These are phyloP conservation scores for Leccinum solheimii DNA, from an alignment of 1,284 basidiomycete species.

Conservation along the genomic window DNA sequence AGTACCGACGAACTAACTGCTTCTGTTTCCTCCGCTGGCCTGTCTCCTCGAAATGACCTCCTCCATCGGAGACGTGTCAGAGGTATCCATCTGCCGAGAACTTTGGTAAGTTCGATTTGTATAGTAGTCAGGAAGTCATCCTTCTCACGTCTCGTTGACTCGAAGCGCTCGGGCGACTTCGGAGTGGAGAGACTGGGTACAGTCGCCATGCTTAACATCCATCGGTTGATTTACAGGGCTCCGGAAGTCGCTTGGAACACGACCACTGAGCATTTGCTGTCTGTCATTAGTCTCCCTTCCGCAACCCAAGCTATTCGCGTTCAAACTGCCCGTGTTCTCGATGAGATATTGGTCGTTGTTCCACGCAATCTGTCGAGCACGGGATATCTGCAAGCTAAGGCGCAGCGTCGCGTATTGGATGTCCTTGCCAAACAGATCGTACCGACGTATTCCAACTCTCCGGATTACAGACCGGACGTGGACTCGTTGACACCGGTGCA, in stretches of 20 bases:
- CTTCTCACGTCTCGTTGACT: background rate
- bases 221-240: conserved; percentile 78
- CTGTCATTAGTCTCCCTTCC: conserved; percentile 63
- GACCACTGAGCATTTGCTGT: conserved; percentile 77
- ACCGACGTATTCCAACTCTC: conserved; percentile 78
- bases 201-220: conserved; percentile 80
- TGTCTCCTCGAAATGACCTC: conserved; percentile 45
- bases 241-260: conserved; percentile 86
- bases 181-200: conserved; percentile 83
- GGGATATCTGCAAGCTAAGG: conserved; percentile 62
- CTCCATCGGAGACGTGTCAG: conserved; percentile 75
- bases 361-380: conserved; percentile 65
- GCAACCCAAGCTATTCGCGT: conserved; percentile 81
- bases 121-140: background rate
- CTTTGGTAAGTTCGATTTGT: conserved; percentile 52
- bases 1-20: conserved; percentile 43
- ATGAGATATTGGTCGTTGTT: conserved; percentile 75
- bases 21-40: conserved; percentile 33
- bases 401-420: conserved; percentile 81
- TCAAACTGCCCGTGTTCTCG: conserved; percentile 85
- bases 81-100: conserved; percentile 78
- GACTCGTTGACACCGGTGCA: conserved; percentile 85
- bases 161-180: conserved; percentile 77
- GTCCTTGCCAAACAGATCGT: conserved; percentile 82
- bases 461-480: conserved; percentile 86